Base-by-base conservation (phyloP, 805 yeast genomes). In the Diddensiella santjacobensis region DNA sequence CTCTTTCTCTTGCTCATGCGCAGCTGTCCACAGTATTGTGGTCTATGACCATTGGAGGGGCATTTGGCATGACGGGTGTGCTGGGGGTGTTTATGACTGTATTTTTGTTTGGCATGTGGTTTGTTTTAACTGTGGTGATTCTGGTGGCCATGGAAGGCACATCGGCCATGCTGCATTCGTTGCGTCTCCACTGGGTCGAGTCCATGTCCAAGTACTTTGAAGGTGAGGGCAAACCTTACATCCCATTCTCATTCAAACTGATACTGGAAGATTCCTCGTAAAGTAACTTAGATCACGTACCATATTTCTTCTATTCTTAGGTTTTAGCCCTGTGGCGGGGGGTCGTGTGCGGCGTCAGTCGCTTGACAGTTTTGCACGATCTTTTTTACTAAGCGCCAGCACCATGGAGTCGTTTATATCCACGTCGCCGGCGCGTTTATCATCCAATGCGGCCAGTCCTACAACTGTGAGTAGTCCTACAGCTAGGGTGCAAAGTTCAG, bases 181-280 rank as follows among this genome's bases (percentile, higher is more conserved):
- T 93, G 63, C 87, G 99, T 75, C 78, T 93, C 63, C 99, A 93
- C 67, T 93, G 99, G 99, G 99, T 93, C 54, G 99, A 93, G 72
- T 84, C 96, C 22, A 93, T 93, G 99, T 88, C 96, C 53, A 93
- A 93, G 72, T 95, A 84, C 71, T 93, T 90, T 62, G 93, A 86
- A 63, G 99, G 99, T 66, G 98, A 91, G 67, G 99, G 99, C 52
- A 74, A 80, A 57, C 80, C 90, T 3, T 93, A 87, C 64, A 82
- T 78, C 56, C 98, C 99, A n/a, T 93, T 88, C 64, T 77, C 83
- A 3, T 89, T 91, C 53, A 55, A 60, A 57, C 44, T 31, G n/a
- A 48, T 48, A 19, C 22, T 45, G 20, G 19, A 20, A n/a, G 23
- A 39, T 8, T 26, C 31, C 13, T 26, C 31, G 31, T 26, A 26